Evolutionary conservation across 352 stramenopile genomes (phyloP).

Genomic region (Elongisporangium undulatum): DNA sequence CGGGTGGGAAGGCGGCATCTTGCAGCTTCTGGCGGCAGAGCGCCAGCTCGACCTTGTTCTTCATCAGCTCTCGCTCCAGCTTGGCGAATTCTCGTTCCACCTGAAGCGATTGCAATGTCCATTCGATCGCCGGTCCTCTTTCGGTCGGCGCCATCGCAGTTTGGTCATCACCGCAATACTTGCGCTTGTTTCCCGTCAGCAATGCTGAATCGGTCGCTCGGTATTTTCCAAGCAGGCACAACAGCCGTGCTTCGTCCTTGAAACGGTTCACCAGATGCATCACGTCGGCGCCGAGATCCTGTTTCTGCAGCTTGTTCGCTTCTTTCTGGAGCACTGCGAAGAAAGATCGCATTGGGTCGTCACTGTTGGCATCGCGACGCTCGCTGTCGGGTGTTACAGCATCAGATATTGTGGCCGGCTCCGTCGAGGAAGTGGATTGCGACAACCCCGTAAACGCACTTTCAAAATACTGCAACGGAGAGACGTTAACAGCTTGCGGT

Average conservation of each 20-base stretch:
- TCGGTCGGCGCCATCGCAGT: conserved; percentile 1
- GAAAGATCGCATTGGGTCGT: not conserved
- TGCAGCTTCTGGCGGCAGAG: conserved; percentile 26
- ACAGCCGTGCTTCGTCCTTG: conserved; percentile 20
- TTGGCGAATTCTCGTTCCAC: conserved; percentile 16
- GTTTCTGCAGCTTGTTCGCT: conserved; percentile 5
- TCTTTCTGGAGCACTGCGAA: conserved; percentile 7
- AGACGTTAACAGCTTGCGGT: not conserved
- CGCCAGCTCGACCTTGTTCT: conserved; percentile 22
- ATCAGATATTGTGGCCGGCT: not conserved
- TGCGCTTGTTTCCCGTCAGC: conserved; percentile 2
- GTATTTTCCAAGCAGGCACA: conserved; percentile 14
- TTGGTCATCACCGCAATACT: conserved; percentile 9
- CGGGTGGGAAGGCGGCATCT: conserved; percentile 18
- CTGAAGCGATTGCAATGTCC: conserved; percentile 28
- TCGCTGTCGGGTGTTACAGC: not conserved
- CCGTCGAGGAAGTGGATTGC: not conserved
- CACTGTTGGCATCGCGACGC: not conserved
- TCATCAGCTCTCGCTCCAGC: conserved; percentile 24
- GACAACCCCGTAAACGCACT: not conserved
- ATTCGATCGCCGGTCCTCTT: conserved; percentile 12
- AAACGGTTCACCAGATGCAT: conserved; percentile 10
- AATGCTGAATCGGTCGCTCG: not conserved
- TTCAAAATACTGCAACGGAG: not conserved
- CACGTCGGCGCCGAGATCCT: conserved; percentile 4